phyloP scores from a whole-genome alignment of 2,329 filamentous ascomycete genomes.

The Colletotrichum sp. region DNA sequence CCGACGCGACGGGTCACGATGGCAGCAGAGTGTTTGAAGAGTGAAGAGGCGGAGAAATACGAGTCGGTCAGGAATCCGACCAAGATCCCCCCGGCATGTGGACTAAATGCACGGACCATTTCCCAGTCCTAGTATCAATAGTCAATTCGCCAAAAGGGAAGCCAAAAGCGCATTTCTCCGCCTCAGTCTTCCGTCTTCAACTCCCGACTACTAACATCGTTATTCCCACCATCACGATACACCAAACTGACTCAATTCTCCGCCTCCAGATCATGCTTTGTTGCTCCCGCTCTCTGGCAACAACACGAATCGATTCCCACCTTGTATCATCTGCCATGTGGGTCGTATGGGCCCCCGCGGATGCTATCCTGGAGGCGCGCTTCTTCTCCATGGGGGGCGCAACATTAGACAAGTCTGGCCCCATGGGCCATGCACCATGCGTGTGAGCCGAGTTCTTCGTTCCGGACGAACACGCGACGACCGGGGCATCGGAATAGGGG shows the following conservation, averaged over 20 bases:
- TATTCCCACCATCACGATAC: background rate
- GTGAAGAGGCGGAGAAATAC: constrained; percentile 13
- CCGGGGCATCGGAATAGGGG: background rate
- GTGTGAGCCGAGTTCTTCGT: background rate
- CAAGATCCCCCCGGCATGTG: background rate
- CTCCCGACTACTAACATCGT: background rate
- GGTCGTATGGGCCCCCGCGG: constrained; percentile 16
- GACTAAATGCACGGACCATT: background rate
- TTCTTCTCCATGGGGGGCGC: constrained; percentile 18
- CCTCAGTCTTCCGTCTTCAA: background rate
- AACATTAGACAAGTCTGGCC: background rate
- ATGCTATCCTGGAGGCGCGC: background rate
- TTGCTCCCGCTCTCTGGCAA: background rate
- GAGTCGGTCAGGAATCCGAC: background rate
- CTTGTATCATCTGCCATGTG: background rate
- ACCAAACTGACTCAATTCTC: constrained; percentile 16
- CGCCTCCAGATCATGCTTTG: background rate
- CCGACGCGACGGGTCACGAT: background rate
- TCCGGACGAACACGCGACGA: constrained; percentile 11
- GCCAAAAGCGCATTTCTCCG: constrained; percentile 3
- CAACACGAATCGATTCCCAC: background rate
- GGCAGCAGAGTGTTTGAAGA: background rate
- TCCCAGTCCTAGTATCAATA: background rate
- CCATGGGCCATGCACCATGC: background rate
- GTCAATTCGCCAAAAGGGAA: background rate